Conservation (phyloP, 1,284 basidiomycete species). For the Ceratorhiza oryzae-sativae region DNA sequence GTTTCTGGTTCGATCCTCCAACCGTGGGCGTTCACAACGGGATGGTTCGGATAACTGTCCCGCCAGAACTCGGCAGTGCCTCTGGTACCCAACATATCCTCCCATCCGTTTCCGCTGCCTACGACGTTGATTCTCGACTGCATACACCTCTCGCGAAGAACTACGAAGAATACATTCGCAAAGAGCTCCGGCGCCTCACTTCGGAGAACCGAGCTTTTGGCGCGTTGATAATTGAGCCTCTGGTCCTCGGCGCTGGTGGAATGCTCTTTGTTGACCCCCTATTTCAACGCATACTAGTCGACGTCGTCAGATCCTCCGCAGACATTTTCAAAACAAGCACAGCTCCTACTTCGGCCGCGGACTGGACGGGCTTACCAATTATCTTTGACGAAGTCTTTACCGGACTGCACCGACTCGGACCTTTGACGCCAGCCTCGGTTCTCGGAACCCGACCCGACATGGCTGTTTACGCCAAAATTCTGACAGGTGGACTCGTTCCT, state of each 20-base stretch:
- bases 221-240: slow-evolving; percentile 88
- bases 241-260: slow-evolving; percentile 94
- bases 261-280: slow-evolving; percentile 99
- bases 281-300: slow-evolving; percentile 89
- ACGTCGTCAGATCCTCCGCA: slow-evolving; percentile 69
- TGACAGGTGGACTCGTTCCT: slow-evolving; percentile 93
- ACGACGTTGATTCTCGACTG: slow-evolving; percentile 74
- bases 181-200: slow-evolving; percentile 61
- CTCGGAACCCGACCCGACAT: slow-evolving; percentile 84
- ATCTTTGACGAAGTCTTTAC: slow-evolving; percentile 98
- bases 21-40: slow-evolving; percentile 74
- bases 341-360: not conserved
- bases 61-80: slow-evolving; percentile 47
- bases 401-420: slow-evolving; percentile 86
- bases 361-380: slow-evolving; percentile 83
- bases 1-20: slow-evolving; percentile 93
- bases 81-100: slow-evolving; percentile 50
- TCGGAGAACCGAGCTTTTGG: slow-evolving; percentile 56
- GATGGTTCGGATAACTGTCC: slow-evolving; percentile 65
- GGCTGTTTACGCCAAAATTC: slow-evolving; percentile 89
- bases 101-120: slow-evolving; percentile 67
- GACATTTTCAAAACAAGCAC: slow-evolving; percentile 53
- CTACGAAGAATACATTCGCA: slow-evolving; percentile 71
- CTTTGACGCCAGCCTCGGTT: slow-evolving; percentile 68
- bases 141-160: slow-evolving; percentile 64